Conservation (phyloP, 768 basidiomycete species). For the Piloderma croceum region DNA sequence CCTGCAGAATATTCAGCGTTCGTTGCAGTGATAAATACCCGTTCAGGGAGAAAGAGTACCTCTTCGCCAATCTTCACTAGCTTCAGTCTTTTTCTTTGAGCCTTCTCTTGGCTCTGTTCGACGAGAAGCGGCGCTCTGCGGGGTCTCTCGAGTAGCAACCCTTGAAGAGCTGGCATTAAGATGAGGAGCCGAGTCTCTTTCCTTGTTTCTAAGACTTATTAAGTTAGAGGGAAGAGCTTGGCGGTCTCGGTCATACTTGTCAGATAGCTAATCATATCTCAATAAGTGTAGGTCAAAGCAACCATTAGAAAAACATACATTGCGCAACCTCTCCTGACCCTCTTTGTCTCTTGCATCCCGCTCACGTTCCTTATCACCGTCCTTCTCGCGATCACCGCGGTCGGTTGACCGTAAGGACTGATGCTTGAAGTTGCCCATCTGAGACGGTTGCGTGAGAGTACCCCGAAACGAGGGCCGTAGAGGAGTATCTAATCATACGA, state of each 20-base stretch:
- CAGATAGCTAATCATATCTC: slow-evolving; percentile 68
- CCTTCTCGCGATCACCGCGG: slow-evolving; percentile 43
- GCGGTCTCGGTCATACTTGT: slow-evolving; percentile 83
- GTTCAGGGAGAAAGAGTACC: slow-evolving; percentile 35
- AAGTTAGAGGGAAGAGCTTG: slow-evolving; percentile 51
- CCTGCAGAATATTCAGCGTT: slow-evolving; percentile 26
- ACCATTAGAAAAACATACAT: slow-evolving; percentile 40
- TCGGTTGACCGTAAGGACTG: slow-evolving; percentile 71
- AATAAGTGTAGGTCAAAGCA: too few species aligned
- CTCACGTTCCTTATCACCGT: slow-evolving; percentile 45
- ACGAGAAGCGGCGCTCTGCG: slow-evolving; percentile 39
- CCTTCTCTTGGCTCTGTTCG: slow-evolving; percentile 55
- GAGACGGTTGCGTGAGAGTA: slow-evolving; percentile 72
- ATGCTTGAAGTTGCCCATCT: slow-evolving; percentile 92
- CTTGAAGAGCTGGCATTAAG: slow-evolving; percentile 38
- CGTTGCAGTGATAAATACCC: slow-evolving; percentile 11
- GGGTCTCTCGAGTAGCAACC: slow-evolving; percentile 29
- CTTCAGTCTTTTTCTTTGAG: slow-evolving; percentile 69
- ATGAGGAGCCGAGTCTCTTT: slow-evolving; percentile 63
- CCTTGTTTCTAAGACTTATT: slow-evolving; percentile 51
- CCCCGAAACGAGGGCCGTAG: slow-evolving; percentile 67
- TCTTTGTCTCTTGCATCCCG: slow-evolving; percentile 65
- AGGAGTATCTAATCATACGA: slow-evolving; percentile 36
- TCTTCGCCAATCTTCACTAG: slow-evolving; percentile 81
- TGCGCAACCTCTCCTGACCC: slow-evolving; percentile 72